Percentiles rank a stretch among this genome's conserved stretches.
phyloP scores from a whole-genome alignment of 148 eudicot genomes.

The Hydrangea macrophylla region DNA sequence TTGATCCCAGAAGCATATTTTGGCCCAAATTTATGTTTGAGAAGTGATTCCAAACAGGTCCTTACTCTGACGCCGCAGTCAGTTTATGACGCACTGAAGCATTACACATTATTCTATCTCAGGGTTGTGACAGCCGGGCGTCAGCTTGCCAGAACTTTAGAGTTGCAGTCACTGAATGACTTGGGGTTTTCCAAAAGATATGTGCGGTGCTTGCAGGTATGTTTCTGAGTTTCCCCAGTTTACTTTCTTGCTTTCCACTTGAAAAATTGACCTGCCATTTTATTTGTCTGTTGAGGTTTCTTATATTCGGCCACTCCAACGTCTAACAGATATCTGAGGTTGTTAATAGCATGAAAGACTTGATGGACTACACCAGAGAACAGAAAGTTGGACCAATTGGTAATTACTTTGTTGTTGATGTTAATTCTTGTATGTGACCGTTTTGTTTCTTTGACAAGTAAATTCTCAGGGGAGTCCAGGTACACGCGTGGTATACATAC shows the following conservation, averaged over 20 bases:
- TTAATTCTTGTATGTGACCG: background rate
- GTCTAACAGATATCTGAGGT: constrained; percentile 91
- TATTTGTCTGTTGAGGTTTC: background rate
- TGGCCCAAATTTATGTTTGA: no score
- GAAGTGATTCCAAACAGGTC: no score
- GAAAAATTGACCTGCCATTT: background rate
- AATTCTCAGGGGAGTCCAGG: no score
- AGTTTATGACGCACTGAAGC: background rate
- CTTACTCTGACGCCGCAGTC: no score
- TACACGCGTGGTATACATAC: no score
- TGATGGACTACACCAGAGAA: constrained; percentile 70
- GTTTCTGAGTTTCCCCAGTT: background rate
- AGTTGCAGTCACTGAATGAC: constrained; percentile 83
- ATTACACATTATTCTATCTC: constrained; percentile 5
- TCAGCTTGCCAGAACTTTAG: constrained; percentile 84
- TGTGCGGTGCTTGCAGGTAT: constrained; percentile 91
- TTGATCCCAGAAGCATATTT: no score
- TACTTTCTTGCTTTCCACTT: background rate
- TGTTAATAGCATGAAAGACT: constrained; percentile 90
- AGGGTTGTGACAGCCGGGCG: constrained; percentile 94
- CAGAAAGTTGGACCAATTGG: constrained; percentile 84
- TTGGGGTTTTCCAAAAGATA: constrained; percentile 96
- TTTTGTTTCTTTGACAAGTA: no score
- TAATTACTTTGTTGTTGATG: constrained; percentile 24
- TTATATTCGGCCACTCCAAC: background rate